Base-by-base conservation (phyloP, 352 stramenopile genomes). In the Phytophthora foliorum region DNA sequence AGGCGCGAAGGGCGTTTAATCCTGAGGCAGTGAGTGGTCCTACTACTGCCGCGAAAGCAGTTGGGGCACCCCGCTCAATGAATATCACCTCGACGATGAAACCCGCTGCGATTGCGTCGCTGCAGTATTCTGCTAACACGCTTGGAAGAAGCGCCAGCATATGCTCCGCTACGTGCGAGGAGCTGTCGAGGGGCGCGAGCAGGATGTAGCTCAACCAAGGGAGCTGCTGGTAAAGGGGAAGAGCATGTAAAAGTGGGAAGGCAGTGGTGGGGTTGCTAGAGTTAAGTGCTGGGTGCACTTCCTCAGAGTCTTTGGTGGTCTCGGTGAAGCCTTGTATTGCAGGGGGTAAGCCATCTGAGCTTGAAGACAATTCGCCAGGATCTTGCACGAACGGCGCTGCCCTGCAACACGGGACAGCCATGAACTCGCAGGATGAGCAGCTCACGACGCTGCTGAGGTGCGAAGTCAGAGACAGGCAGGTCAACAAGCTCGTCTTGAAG, bases 221-320 rank as follows among this genome's bases (percentile, higher is more conserved):
- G 44, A 5, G 44, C 44, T 51, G 48, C 63, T 72, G 63, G 48
- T 67, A 22, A 22, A 52, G 19, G 16, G 44, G 63, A 72, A 67
- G 27, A 31, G 3, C 10, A 62, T 67, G 63, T 67, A 72, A 67
- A 72, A 62, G 57, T 53, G 32, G 17, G 49, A 41, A 41, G 16
- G n/a, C 52, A 21, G 25, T 44, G 57, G 61, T 44, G 42, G 36
- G 36, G 10, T 52, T 44, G 59, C 29, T 32, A 49, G 50, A 25
- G 19, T 55, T 61, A 46, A 21, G 17, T 59, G 34, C 59, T 60
- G 50, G 48, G 39, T 67, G 38, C 48, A 50, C 49, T 45, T 42
- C 16, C 36, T 42, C 36, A 0, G 36, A 42, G 36, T 19, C 36
- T 42, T 8, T 42, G 36, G 36, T 42, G 14, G 36, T 42, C 36